Conservation (phyloP, 148 eudicot genomes). For the Heliamphora exappendiculata region DNA sequence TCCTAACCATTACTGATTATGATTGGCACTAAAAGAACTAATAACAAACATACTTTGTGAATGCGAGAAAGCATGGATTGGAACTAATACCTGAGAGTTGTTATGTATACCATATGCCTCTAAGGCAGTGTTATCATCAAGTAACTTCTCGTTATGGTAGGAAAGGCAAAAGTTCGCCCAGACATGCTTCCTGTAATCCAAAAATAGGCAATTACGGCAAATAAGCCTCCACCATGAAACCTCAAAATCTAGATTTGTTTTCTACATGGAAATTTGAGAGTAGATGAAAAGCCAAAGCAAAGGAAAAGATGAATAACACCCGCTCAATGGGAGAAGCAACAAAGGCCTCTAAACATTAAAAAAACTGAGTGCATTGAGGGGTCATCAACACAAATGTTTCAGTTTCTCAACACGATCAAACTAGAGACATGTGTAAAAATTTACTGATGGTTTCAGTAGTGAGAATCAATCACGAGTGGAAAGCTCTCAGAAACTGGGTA, state of each 20-base stretch:
- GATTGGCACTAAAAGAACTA: background rate
- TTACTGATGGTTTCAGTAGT: background rate
- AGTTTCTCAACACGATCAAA: background rate
- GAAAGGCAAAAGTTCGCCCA: constrained; percentile 84
- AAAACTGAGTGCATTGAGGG: background rate
- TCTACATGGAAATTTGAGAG: background rate
- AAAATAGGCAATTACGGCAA: background rate
- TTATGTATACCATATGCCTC: constrained; percentile 73
- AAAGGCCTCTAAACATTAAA: background rate
- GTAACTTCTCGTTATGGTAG: constrained; percentile 70
- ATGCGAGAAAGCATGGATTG: background rate
- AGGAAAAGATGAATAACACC: background rate
- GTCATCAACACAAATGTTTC: background rate
- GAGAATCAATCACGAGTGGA: background rate
- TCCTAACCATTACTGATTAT: background rate
- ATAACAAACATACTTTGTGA: background rate
- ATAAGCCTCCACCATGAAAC: background rate
- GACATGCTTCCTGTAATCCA: constrained; percentile 72
- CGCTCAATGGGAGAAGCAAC: background rate
- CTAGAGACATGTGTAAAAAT: background rate
- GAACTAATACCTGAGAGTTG: constrained; percentile 65
- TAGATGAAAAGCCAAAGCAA: background rate
- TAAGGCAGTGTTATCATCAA: constrained; percentile 51
- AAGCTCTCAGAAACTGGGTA: background rate
- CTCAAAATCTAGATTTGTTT: background rate